Base-by-base conservation (phyloP, 2,329 filamentous ascomycete genomes). In the Beauveria sp. region DNA sequence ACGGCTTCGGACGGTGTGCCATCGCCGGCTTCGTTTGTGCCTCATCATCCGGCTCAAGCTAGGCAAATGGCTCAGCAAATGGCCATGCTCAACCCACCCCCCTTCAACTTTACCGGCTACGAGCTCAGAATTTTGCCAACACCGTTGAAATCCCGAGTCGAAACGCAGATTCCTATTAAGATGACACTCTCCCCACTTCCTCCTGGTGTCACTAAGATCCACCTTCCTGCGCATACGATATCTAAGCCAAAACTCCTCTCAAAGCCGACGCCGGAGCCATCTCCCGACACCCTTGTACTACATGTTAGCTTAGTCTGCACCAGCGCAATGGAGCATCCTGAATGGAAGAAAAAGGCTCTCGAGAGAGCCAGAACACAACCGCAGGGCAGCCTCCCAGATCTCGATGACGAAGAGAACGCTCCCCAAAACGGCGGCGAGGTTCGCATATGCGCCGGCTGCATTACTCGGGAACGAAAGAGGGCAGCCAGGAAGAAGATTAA, bases 161-260 rank as follows among this genome's bases (percentile, higher is more conserved):
- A 99, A 77, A 97, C 94, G 0, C 94, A 97, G 71, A 97, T 97
- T 67, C 90, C 90, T 9, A 91, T 97, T 66, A 88, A 88, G 68
- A 81, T 97, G 73, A 89, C 87, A 0, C 75, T 97, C 44, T 87
- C 86, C 61, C 86, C 89, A 22, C 78, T 96, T 52, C 92, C 92
- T 1, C 77, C 81, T 0, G 88, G 89, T 12, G 84, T 92, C 61
- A 90, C 88, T 65, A 91, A 88, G 70, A 77, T 97, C 55, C 92
- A 96, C 69, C 82, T 99, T 18, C 94, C 93, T 5, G 86, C 88
- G 3, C 88, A 97, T 70, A 96, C 91, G 1, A 94, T 99, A 59
- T 94, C 92, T 22, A 97, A 97, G 72, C 90, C 92, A 7, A 97
- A 97, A 74, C 82, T 96, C 26, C 81, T 96, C 50, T 85, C 90